Base-by-base conservation (phyloP, 805 yeast species). In the Pichia occidentalis region DNA sequence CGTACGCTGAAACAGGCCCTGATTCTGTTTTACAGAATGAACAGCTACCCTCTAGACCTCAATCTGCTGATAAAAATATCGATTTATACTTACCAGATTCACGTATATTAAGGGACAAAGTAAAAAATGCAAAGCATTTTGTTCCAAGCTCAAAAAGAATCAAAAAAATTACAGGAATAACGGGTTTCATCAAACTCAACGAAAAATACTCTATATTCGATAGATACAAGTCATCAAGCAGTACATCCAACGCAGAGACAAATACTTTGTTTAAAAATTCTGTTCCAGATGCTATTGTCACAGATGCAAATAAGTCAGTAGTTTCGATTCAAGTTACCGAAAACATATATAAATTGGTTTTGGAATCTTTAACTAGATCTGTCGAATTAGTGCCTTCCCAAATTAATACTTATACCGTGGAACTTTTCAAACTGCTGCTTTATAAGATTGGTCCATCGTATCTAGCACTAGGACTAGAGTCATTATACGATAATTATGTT, bases 291-390 rank as follows among this genome's bases (percentile, higher is more conserved):
- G 29, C 18, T 6, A 40, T 43, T 6, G 49, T 50, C 28, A 24
- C 33, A 28, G 48, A 52, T 19, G 45, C 42, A 18, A 41, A 36
- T 4, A 45, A 40, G 21, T 22, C 25, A 16, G 14, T 46, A 12
- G 45, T 71, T 31, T 65, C 67, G 22, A 53, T 80, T 6, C 49
- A 60, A 12, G 61, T 67, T 19, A 77, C 84, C 2, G 88, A 85
- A 46, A 62, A 67, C 3, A 71, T 85, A 40, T 63, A 86, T 28
- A 79, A 77, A 47, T 73, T 83, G 13, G 71, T 80, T 7, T 80
- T 85, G 24, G 97, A 87, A 59, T 71, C 88, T 1, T 65, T 86
- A 4, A 80, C 88, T 2, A 68, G 96, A 53, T 67, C 81, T 4
- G 69, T 85, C 50, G 95, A 86, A 54, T 63, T 85, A 26, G 68